Evolutionary conservation across 768 basidiomycete species (phyloP).

Genomic region (Auriculariales sp.): DNA sequence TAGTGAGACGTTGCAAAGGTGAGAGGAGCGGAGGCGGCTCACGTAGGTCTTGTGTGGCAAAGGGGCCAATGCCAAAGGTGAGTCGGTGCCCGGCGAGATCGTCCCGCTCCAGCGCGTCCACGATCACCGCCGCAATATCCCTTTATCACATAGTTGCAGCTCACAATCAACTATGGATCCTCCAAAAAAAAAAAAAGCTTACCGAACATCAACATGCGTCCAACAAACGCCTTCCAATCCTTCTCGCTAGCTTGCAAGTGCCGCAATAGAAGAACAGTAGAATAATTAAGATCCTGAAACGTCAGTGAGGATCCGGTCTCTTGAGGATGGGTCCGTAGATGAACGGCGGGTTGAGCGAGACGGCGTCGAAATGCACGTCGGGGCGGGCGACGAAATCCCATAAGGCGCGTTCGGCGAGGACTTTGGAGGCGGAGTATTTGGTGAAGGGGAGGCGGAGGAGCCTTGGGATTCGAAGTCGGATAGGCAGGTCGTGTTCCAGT

Average conservation of each 20-base stretch:
- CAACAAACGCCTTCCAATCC: neutral
- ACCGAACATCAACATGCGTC: neutral
- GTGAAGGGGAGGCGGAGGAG: slow-evolving; percentile 9
- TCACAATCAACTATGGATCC: neutral
- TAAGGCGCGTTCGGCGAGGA: slow-evolving; percentile 16
- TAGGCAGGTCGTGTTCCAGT: slow-evolving; percentile 19
- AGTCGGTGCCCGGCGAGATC: neutral
- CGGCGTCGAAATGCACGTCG: slow-evolving; percentile 34
- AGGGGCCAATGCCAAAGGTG: neutral
- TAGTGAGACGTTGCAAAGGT: too few species aligned
- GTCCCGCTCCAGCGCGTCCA: neutral
- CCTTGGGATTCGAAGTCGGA: slow-evolving; percentile 16
- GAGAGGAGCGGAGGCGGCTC: neutral
- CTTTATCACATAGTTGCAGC: too few species aligned
- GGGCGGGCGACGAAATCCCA: slow-evolving; percentile 19
- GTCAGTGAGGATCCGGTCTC: slow-evolving; percentile 19
- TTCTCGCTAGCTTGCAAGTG: neutral
- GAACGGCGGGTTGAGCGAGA: slow-evolving; percentile 39
- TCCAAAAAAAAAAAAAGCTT: neutral
- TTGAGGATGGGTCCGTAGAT: slow-evolving; percentile 19
- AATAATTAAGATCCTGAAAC: slow-evolving; percentile 20
- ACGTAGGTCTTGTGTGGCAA: neutral
- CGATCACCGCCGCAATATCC: neutral
- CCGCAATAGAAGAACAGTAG: neutral
- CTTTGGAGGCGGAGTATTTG: slow-evolving; percentile 16